These are phyloP conservation scores for Malassezia sp. DNA, from an alignment of 1,284 basidiomycete species.

Conservation along the genomic window DNA sequence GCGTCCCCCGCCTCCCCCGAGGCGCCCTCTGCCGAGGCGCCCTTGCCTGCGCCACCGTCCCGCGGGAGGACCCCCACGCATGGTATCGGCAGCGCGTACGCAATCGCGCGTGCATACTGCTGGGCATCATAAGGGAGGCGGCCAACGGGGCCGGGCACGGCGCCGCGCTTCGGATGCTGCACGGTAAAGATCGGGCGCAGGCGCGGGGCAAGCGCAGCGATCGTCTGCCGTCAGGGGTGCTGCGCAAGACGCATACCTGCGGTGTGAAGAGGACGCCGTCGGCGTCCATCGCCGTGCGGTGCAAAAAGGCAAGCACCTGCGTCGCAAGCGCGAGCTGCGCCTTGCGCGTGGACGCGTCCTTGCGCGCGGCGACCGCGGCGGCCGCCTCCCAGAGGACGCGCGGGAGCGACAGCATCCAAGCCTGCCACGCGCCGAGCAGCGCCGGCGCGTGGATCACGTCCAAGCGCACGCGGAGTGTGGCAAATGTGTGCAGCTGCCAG, in stretches of 20 bases:
- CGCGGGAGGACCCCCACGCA: too few relatives aligned
- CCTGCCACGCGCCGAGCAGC: conserved; percentile 1
- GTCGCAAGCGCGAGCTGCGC: neutral
- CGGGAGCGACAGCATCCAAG: conserved; percentile 11
- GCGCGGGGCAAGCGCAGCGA: neutral
- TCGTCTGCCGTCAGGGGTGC: too few relatives aligned
- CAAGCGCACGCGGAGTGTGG: neutral
- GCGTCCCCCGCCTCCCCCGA: too few relatives aligned
- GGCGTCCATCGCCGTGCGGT: neutral
- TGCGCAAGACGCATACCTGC: too few relatives aligned
- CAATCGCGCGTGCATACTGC: conserved; percentile 4
- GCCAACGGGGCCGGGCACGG: conserved; percentile 1
- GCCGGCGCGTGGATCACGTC: neutral
- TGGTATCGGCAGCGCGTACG: too few relatives aligned
- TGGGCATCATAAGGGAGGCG: neutral
- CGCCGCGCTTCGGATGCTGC: conserved; percentile 8
- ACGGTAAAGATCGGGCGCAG: conserved; percentile 8
- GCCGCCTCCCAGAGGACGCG: conserved; percentile 13
- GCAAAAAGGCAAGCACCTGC: conserved; percentile 3
- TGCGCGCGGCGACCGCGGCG: neutral
- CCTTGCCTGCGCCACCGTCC: too few relatives aligned
- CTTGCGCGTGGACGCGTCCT: neutral
- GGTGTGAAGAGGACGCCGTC: conserved; percentile 4
- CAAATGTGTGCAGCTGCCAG: conserved; percentile 9
- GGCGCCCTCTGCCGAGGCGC: too few relatives aligned